A percentile compares a stretch with the other conserved stretches of the same genome.
These are phyloP conservation scores for Macrolepiota albuminosa DNA, from an alignment of 768 basidiomycete genomes.

Conservation along the genomic window DNA sequence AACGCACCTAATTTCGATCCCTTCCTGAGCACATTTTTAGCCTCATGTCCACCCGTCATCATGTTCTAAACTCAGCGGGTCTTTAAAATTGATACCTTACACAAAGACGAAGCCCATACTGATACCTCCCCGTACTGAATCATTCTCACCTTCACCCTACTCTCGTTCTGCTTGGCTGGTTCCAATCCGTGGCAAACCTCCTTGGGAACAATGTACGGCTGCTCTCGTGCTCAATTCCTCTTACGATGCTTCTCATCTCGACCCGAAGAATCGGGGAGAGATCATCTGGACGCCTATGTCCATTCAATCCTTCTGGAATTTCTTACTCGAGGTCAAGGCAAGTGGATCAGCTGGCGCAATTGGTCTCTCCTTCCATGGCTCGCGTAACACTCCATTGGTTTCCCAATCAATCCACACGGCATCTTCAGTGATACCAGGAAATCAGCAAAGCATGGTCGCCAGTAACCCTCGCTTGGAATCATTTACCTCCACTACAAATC, in stretches of 20 bases:
- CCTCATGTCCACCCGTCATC: conserved; percentile 32
- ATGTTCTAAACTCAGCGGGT: conserved; percentile 13
- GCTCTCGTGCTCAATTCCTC: conserved; percentile 34
- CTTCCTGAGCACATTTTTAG: conserved; percentile 17
- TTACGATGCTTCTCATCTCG: conserved; percentile 16
- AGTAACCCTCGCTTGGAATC: not conserved
- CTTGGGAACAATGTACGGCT: conserved; percentile 41
- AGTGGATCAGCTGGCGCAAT: conserved; percentile 37
- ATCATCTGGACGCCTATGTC: conserved; percentile 45
- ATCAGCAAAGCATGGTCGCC: not conserved
- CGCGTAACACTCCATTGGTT: not conserved
- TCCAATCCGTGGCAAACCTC: conserved; percentile 48
- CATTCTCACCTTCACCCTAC: conserved; percentile 20
- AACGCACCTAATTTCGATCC: conserved; percentile 15
- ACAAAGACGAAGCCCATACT: conserved; percentile 29
- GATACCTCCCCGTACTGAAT: conserved; percentile 29
- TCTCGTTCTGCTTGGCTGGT: conserved; percentile 52
- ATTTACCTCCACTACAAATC: not conserved
- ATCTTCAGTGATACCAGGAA: not conserved
- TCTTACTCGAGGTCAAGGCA: conserved; percentile 36
- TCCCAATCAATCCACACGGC: not conserved
- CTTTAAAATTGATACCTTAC: conserved; percentile 25
- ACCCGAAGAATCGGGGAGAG: conserved; percentile 15
- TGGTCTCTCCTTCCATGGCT: conserved; percentile 43
- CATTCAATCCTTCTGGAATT: conserved; percentile 45